Conservation (phyloP, 345 rosid genomes). For the Chamaenerion angustifolium region DNA sequence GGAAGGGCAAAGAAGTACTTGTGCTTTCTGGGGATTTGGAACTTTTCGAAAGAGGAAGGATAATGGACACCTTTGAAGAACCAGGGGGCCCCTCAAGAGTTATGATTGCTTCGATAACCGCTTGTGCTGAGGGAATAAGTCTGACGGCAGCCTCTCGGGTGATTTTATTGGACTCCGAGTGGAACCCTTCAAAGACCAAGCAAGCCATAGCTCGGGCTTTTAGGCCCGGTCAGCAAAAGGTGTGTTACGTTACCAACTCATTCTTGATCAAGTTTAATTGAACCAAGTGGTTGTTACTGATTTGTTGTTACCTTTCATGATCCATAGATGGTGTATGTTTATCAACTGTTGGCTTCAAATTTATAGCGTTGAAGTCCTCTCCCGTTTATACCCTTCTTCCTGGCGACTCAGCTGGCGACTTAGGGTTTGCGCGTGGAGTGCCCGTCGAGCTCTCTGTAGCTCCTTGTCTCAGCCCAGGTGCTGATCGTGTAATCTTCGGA, state of each 20-base stretch:
- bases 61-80: constrained; percentile 79
- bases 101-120: constrained; percentile 75
- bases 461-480: too few species aligned
- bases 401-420: too few species aligned
- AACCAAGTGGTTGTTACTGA: too few species aligned
- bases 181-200: constrained; percentile 96
- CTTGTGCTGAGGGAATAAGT: constrained; percentile 94
- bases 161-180: constrained; percentile 61
- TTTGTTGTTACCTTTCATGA: too few species aligned
- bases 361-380: too few species aligned
- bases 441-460: too few species aligned
- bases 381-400: too few species aligned
- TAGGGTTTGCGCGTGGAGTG: too few species aligned
- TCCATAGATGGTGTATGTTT: constrained; percentile 40
- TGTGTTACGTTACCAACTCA: constrained; percentile 1
- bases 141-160: constrained; percentile 95
- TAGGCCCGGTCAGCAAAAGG: constrained; percentile 83
- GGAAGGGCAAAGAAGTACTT: constrained; percentile 58
- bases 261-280: too few species aligned
- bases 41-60: constrained; percentile 73
- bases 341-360: constrained; percentile 71
- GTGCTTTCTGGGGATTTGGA: constrained; percentile 77
- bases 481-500: too few species aligned
- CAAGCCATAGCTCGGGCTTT: constrained; percentile 91
- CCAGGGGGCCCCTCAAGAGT: constrained; percentile 44